Conservation (phyloP, 495 filamentous ascomycete genomes). For the Lasiosphaeria ovina region DNA sequence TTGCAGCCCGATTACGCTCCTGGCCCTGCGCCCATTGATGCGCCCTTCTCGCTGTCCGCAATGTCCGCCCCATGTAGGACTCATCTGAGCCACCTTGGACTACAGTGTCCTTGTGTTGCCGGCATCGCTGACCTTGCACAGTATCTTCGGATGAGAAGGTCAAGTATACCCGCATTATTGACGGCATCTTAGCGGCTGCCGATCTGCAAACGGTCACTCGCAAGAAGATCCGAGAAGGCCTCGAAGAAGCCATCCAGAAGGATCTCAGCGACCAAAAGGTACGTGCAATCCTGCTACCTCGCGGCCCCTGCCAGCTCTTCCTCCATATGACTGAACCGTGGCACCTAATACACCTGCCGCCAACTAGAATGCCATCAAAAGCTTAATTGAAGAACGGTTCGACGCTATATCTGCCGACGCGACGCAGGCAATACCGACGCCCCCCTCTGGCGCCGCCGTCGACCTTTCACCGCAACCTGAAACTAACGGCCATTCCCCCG, state of each 20-base stretch:
- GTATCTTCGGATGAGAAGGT: slow-evolving; percentile 65
- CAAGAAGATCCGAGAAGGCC: slow-evolving; percentile 84
- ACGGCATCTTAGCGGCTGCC: slow-evolving; percentile 76
- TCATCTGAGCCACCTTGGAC: not conserved
- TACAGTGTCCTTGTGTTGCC: not conserved
- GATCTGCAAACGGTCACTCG: slow-evolving; percentile 89
- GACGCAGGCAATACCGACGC: slow-evolving; percentile 28
- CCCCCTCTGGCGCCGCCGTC: slow-evolving; percentile 33
- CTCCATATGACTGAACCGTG: slow-evolving; percentile 1
- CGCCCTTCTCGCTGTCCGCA: slow-evolving; percentile 15
- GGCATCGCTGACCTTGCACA: slow-evolving; percentile 33
- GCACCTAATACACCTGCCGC: slow-evolving; percentile 1
- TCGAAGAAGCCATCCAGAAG: slow-evolving; percentile 67
- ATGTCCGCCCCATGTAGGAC: slow-evolving; percentile 34
- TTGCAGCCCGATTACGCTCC: slow-evolving; percentile 10
- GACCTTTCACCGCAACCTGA: slow-evolving; percentile 25
- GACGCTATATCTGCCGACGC: slow-evolving; percentile 66
- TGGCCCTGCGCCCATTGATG: slow-evolving; percentile 21
- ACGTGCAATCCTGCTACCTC: slow-evolving; percentile 18
- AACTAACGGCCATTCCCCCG: slow-evolving; percentile 36
- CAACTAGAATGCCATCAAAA: slow-evolving; percentile 70
- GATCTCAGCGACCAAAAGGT: slow-evolving; percentile 90
- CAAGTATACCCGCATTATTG: slow-evolving; percentile 81
- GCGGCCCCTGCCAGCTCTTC: slow-evolving; percentile 2
- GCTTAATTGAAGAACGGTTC: slow-evolving; percentile 85